Conservation (phyloP, 257 asterid species). For the Nicotiana benthamiana region DNA sequence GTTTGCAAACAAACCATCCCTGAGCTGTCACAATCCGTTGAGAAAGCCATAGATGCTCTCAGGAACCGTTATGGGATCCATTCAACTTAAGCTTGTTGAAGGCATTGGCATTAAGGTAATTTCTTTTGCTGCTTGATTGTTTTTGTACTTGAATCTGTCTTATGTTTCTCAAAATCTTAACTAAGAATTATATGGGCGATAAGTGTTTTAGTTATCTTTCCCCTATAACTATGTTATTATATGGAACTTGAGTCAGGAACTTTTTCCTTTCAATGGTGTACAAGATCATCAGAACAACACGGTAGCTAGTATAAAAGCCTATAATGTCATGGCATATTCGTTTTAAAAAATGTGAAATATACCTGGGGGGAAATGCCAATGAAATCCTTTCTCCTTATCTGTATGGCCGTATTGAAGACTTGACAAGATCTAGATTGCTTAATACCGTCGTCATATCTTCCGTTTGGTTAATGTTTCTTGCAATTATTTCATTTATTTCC, state of each 20-base stretch:
- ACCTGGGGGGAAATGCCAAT: not conserved
- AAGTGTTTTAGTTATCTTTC: not conserved
- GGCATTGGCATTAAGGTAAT: constrained; percentile 5
- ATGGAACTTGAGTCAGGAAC: not conserved
- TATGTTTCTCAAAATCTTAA: not conserved
- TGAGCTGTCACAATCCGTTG: constrained; percentile 52
- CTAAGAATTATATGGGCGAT: not conserved
- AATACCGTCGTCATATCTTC: not conserved
- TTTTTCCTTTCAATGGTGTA: not conserved
- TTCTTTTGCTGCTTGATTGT: not conserved
- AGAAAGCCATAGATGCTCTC: constrained; percentile 63
- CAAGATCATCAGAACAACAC: not conserved
- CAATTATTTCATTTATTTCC: not conserved
- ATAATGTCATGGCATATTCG: not conserved
- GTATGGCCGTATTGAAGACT: not conserved
- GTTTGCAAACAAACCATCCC: constrained; percentile 67
- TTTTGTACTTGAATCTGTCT: not conserved
- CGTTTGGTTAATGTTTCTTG: not conserved
- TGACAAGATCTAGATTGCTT: not conserved
- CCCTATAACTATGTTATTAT: not conserved
- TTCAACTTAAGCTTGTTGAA: constrained; percentile 29
- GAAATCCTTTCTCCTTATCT: not conserved
- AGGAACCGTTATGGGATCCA: constrained; percentile 62
- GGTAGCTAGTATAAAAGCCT: not conserved
- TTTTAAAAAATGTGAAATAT: not conserved